phyloP scores from a whole-genome alignment of 164 flowering plant species.

The Taxillus chinensis region DNA sequence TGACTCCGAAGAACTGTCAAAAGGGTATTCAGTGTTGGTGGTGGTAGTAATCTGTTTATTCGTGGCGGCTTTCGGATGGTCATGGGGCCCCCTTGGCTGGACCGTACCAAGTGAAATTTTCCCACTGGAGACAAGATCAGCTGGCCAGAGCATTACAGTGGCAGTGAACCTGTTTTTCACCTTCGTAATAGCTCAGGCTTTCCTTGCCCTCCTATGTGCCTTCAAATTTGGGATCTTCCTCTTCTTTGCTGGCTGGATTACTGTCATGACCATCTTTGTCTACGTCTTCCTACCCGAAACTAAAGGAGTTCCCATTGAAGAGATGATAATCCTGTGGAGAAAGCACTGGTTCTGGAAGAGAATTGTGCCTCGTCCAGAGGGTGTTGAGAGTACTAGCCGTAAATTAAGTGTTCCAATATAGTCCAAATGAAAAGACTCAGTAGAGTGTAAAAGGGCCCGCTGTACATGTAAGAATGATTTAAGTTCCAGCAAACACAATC shows the following conservation, averaged over 20 bases:
- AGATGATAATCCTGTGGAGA: conserved; percentile 32
- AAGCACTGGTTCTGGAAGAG: conserved; percentile 48
- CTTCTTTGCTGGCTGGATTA: conserved; percentile 38
- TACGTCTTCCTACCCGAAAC: conserved; percentile 42
- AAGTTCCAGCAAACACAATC: no score
- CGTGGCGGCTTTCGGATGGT: conserved; percentile 27
- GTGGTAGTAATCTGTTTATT: conserved; percentile 33
- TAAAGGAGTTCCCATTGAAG: conserved; percentile 45
- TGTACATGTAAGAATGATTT: no score
- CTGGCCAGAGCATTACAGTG: conserved; percentile 46
- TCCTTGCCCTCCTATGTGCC: conserved; percentile 32
- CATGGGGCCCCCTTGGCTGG: conserved; percentile 56
- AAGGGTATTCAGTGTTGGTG: conserved; percentile 48
- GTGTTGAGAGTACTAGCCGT: not conserved
- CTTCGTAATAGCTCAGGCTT: conserved; percentile 32
- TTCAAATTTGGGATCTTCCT: conserved; percentile 43
- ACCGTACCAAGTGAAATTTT: conserved; percentile 47
- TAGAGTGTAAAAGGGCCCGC: no score
- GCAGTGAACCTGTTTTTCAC: conserved; percentile 44
- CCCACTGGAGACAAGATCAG: conserved; percentile 41
- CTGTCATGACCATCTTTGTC: conserved; percentile 38
- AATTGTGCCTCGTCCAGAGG: conserved; percentile 14
- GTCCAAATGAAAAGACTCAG: no score
- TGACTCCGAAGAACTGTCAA: conserved; percentile 36
- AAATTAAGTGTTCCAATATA: no score